Conservation (phyloP, 2,329 filamentous ascomycete genomes). For the Scedosporium boydii region DNA sequence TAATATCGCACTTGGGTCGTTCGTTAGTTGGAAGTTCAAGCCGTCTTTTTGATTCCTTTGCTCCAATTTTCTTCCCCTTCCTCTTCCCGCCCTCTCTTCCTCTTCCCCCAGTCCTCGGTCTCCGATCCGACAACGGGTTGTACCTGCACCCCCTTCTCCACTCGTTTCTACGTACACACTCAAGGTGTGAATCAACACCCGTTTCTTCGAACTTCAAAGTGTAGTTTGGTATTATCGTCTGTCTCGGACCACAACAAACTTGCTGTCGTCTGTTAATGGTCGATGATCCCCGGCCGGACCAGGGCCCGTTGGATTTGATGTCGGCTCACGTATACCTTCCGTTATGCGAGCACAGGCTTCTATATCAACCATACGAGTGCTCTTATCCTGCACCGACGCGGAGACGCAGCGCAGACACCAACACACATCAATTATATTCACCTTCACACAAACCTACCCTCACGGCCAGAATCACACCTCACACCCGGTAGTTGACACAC, state of each 20-base stretch:
- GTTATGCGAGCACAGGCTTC: conserved; percentile 1
- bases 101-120: background rate
- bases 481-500: background rate
- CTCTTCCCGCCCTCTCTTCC: background rate
- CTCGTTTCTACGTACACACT: background rate
- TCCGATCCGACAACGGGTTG: background rate
- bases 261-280: background rate
- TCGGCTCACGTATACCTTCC: background rate
- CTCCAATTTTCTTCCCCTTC: background rate
- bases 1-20: background rate
- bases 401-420: background rate
- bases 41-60: background rate
- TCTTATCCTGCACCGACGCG: background rate
- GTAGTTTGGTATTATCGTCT: background rate
- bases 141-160: background rate
- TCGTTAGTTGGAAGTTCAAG: background rate
- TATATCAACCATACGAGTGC: background rate
- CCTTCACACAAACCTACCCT: background rate
- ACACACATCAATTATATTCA: background rate
- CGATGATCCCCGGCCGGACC: background rate
- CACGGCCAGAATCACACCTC: background rate
- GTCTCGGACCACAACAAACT: conserved; percentile 1
- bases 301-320: background rate
- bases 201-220: background rate
- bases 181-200: background rate